A percentile compares a stretch with the other conserved stretches of the same genome.
Conservation (phyloP, 2,329 filamentous ascomycete genomes). For the Colletotrichum costaricense region DNA sequence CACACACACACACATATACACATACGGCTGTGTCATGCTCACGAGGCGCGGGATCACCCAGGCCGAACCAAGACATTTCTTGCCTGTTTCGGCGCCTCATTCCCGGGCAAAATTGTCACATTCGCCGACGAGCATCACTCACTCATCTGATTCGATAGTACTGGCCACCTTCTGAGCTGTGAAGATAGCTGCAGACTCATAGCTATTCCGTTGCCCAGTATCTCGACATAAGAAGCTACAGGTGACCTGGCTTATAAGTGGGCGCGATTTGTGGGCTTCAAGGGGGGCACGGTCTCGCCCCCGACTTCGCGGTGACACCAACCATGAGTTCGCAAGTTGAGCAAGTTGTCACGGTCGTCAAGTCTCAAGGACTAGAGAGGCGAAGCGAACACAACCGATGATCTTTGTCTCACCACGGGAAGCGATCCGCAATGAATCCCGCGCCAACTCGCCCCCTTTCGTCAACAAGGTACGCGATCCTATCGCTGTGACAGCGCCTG, state of each 20-base stretch:
- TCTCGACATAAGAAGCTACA: not conserved
- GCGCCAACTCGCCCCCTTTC: not conserved
- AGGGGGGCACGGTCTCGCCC: not conserved
- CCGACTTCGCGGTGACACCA: constrained; percentile 13
- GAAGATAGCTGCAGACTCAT: not conserved
- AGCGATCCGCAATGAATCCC: constrained; percentile 16
- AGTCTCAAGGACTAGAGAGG: too few relatives aligned
- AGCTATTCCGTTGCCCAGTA: not conserved
- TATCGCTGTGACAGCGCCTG: not conserved
- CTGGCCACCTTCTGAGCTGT: not conserved
- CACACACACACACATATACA: not conserved
- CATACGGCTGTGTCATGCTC: not conserved
- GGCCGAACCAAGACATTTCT: constrained; percentile 4
- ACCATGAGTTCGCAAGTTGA: constrained; percentile 20
- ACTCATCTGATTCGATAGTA: too few relatives aligned
- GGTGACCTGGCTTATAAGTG: not conserved
- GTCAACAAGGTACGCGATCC: not conserved
- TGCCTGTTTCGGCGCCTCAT: not conserved
- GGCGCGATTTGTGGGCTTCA: not conserved
- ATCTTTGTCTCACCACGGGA: constrained; percentile 28
- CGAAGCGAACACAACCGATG: not conserved
- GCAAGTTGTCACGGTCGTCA: not conserved
- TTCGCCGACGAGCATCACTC: not conserved
- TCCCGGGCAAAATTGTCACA: not conserved
- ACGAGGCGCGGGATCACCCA: not conserved